Conservation (phyloP, 2,329 filamentous ascomycete genomes). For the Alternaria ventricosa region DNA sequence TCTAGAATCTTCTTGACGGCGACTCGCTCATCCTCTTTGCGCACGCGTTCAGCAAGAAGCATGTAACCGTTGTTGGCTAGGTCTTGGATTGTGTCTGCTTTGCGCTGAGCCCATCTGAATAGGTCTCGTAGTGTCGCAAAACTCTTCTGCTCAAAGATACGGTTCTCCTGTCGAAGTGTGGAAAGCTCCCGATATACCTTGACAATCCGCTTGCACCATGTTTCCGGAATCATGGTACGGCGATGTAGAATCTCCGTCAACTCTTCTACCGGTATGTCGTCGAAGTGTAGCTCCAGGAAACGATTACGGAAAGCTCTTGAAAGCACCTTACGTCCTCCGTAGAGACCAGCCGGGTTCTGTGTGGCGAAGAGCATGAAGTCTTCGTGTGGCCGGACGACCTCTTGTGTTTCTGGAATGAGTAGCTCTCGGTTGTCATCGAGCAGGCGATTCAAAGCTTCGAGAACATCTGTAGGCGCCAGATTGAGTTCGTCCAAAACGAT, state of each 20-base stretch:
- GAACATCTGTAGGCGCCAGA: conserved; percentile 91
- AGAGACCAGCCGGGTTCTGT: conserved; percentile 93
- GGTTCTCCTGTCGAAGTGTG: conserved; percentile 82
- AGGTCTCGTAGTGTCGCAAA: conserved; percentile 96
- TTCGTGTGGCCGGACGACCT: conserved; percentile 87
- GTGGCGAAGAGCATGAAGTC: conserved; percentile 99
- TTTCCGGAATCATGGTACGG: conserved; percentile 86
- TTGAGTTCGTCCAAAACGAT: conserved; percentile 98
- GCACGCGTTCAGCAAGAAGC: conserved; percentile 91
- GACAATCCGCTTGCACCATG: conserved; percentile 90
- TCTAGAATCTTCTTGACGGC: conserved; percentile 91
- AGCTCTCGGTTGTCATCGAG: conserved; percentile 96
- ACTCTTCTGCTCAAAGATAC: conserved; percentile 95
- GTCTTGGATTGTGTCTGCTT: conserved; percentile 84
- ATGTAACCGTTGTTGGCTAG: conserved; percentile 94
- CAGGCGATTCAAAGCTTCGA: conserved; percentile 93
- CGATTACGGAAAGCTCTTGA: conserved; percentile 95
- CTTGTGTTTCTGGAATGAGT: conserved; percentile 94
- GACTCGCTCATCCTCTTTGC: conserved; percentile 83
- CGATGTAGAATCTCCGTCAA: conserved; percentile 89
- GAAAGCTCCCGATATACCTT: conserved; percentile 93
- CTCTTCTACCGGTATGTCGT: conserved; percentile 96
- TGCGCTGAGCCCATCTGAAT: conserved; percentile 90
- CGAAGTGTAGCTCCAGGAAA: conserved; percentile 96
- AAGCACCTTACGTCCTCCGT: conserved; percentile 90